These are phyloP conservation scores for Pseudoperonospora humuli DNA, from an alignment of 352 stramenopile species.

Conservation along the genomic window DNA sequence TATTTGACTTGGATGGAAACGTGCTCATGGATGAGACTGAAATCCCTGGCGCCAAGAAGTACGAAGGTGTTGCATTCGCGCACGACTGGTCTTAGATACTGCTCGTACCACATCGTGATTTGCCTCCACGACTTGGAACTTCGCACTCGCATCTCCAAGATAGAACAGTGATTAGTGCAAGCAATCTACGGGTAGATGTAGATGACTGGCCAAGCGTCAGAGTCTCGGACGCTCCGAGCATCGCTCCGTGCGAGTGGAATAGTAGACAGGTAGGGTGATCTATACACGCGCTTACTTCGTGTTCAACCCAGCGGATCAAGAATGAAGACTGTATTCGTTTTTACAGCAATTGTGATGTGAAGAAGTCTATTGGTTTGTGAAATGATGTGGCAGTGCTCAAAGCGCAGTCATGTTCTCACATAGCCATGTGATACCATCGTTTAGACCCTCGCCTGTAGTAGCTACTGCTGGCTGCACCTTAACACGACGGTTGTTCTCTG, in stretches of 20 bases:
- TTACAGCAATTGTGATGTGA: conserved; percentile 2
- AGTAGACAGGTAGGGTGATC: conserved; percentile 1
- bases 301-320: conserved; percentile 15
- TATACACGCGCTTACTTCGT: neutral
- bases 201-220: conserved; percentile 8
- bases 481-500: conserved; percentile 39
- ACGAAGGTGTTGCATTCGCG: conserved; percentile 89
- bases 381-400: conserved; percentile 17
- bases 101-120: conserved; percentile 6
- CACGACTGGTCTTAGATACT: conserved; percentile 57
- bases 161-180: conserved; percentile 18
- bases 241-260: conserved; percentile 4
- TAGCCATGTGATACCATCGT: conserved; percentile 68
- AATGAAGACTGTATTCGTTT: conserved; percentile 25
- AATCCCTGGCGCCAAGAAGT: conserved; percentile 88
- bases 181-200: conserved; percentile 14
- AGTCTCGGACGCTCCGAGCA: conserved; percentile 1
- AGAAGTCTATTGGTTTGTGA: conserved; percentile 13
- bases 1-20: conserved; percentile 89
- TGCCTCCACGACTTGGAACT: conserved; percentile 6
- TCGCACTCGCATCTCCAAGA: conserved; percentile 9
- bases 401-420: conserved; percentile 71
- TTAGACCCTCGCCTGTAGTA: conserved; percentile 67
- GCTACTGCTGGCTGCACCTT: conserved; percentile 60
- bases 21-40: conserved; percentile 87